Evolutionary conservation across 2,329 filamentous ascomycete genomes (phyloP), one percentile per base, ranked within the genome.

Genomic region (Cladophialophora chaetospira): DNA sequence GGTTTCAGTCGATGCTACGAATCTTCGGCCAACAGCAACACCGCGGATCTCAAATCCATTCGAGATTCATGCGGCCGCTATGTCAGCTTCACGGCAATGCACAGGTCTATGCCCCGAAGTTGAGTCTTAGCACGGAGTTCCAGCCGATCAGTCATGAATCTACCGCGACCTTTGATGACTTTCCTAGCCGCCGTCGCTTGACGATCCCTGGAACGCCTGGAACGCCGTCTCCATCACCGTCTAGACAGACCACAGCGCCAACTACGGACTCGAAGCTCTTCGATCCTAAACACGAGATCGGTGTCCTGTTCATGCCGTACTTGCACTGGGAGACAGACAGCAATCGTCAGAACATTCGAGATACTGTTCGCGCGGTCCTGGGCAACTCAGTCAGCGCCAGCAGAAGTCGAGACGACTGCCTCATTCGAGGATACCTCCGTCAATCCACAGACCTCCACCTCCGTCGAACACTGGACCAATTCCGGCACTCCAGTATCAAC

Each of bases 401-500:
- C 26, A 17, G 64, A 62, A 42, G 65, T 70, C 55, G 50, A 26
- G 78, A 82, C 56, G 72, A 77, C 35, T 71, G 79, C 63, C 71
- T 82, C 3, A 63, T 82, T 3, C 69, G 77, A 31, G 79, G 76
- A 19, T 79, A 83, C 63, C 56, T 82, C 15, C 68, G 70, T 5
- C 71, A 70, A 19, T 73, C 72, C 9, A 78, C 77, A 9, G 76
- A 76, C 4, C 70, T 85, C 1, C 84, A 88, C 66, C 77, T 84
- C 0, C 79, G 84, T 8, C 75, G 85, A 19, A 87, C 85, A 0
- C 71, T 87, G 1, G 84, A 87, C 64, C 84, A 88, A 54, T 87
- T 83, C 67, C 85, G 83, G 66, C 87, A 87, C 62, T 82, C 85
- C 35, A 84, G 83, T 44, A 82, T 83, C 49, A 46, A 55, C 38